phyloP scores from a whole-genome alignment of 371 early-diverging fungal species.

The Blastocladiella emersonii region DNA sequence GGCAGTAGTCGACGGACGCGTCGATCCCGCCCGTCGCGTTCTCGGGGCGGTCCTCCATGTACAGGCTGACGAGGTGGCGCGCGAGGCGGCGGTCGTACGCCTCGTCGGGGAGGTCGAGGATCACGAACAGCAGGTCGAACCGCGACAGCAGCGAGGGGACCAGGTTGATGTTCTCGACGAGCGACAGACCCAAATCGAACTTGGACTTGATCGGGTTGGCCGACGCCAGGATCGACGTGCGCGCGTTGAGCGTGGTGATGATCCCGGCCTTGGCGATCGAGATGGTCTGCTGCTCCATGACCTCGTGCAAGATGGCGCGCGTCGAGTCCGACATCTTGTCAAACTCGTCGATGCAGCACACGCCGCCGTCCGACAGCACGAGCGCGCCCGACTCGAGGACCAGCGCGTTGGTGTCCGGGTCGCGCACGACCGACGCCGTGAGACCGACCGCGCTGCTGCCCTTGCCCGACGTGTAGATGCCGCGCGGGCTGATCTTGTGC shows the following conservation, averaged over 20 bases:
- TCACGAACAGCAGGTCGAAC: conserved; percentile 92
- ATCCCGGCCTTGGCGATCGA: conserved; percentile 99
- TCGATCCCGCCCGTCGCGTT: conserved; percentile 27
- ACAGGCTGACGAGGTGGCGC: conserved; percentile 70
- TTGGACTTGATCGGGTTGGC: conserved; percentile 96
- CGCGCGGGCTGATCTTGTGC: conserved; percentile 91
- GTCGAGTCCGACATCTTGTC: conserved; percentile 97
- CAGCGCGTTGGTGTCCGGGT: conserved; percentile 91
- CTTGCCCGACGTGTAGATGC: conserved; percentile 98
- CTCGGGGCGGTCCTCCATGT: conserved; percentile 48
- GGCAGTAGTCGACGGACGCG: conserved; percentile 33
- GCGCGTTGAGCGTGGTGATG: conserved; percentile 96
- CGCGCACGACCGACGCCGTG: conserved; percentile 96
- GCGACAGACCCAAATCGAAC: conserved; percentile 73
- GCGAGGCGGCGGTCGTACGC: conserved; percentile 76
- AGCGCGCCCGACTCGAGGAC: conserved; percentile 98
- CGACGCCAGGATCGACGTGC: conserved; percentile 94
- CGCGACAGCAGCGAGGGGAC: conserved; percentile 93
- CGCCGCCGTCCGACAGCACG: conserved; percentile 94
- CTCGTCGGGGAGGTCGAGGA: conserved; percentile 83
- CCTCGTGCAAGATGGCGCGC: conserved; percentile 96
- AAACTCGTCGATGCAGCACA: conserved; percentile 99
- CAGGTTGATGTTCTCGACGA: conserved; percentile 92
- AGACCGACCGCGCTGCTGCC: conserved; percentile 98
- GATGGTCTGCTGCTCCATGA: conserved; percentile 99